Base-by-base conservation (phyloP, 2,329 filamentous ascomycete species). In the Aspergillus caelatus region DNA sequence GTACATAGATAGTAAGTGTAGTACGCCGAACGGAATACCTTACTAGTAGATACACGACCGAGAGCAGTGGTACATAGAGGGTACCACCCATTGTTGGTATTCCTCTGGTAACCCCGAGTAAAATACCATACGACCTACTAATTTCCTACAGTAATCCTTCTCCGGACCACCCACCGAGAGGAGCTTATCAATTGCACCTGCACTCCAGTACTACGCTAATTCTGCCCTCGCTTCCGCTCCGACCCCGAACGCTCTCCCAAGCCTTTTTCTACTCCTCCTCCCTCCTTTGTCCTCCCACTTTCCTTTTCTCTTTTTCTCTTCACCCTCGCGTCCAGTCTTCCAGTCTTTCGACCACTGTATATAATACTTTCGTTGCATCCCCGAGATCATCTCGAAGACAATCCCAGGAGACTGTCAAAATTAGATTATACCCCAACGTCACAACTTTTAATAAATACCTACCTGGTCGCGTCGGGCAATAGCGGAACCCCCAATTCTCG, bases 401-500 rank as follows among this genome's bases (percentile, higher is more conserved):
- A 54, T 21, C 10, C 12, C 52, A 52, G 16, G 9, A 54, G 32
- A 54, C 52, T 36, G 52, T 36, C 34, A 23, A 55, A 36, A 23
- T 36, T 39, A 39, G 52, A 39, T 55, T 39, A 26, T 28, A 52
- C 57, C 57, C 32, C 57, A 41, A 43, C 61, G 45, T 61, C 56
- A 41, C 54, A 54, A 54, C 48, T 54, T 54, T 57, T 61, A 48
- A 57, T 58, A 62, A 57, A 57, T 55, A 58, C 61, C 60, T 56
- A 59, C 59, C 56, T 62, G 68, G 71, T 71, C 67, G 69, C 68
- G 65, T 73, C 73, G 71, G 71, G 74, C 72, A 68, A 63, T 62
- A 61, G 65, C 72, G 73, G 72, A 67, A 69, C 68, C 61, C 68
- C 67, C 60, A 66, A 70, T 71, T 73, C 71, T 68, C 70, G 68